Conservation (phyloP, 2,329 filamentous ascomycete species). For the Hymenoscyphus fructigenus region DNA sequence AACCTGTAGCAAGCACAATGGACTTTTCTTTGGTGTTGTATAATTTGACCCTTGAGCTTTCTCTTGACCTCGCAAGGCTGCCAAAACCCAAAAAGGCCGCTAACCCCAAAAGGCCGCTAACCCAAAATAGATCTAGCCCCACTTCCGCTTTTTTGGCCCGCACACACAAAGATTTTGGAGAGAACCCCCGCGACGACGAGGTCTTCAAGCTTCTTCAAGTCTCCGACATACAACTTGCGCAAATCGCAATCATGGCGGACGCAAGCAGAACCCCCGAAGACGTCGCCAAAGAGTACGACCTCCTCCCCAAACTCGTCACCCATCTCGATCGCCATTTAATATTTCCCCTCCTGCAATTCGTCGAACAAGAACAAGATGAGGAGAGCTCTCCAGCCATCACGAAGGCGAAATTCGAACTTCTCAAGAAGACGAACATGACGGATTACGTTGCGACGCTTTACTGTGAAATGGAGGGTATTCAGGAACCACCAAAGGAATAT, state of each 20-base stretch:
- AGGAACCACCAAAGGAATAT: constrained; percentile 80
- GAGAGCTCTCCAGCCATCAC: constrained; percentile 73
- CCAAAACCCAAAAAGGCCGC: constrained; percentile 13
- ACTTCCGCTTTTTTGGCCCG: constrained; percentile 15
- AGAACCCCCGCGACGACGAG: constrained; percentile 14
- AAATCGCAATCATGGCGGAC: constrained; percentile 50
- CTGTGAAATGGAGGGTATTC: constrained; percentile 80
- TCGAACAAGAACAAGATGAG: constrained; percentile 71
- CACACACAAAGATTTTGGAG: constrained; percentile 24
- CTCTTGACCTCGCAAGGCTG: constrained; percentile 13
- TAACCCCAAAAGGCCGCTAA: constrained; percentile 13
- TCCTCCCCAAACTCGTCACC: constrained; percentile 85
- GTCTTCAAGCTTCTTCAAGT: constrained; percentile 11
- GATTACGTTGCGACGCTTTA: constrained; percentile 94
- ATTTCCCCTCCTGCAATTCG: constrained; percentile 94
- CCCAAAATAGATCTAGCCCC: constrained; percentile 14
- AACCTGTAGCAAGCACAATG: background rate
- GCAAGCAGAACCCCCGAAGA: constrained; percentile 48
- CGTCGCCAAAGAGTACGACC: constrained; percentile 47
- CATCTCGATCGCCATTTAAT: constrained; percentile 95
- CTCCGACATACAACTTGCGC: constrained; percentile 16
- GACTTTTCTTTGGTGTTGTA: background rate
- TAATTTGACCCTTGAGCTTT: background rate
- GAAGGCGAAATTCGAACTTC: constrained; percentile 85
- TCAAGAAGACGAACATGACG: constrained; percentile 98